Evolutionary conservation across 768 basidiomycete species (phyloP), one percentile per base, ranked within the genome.

Genomic region (Mycena metata): DNA sequence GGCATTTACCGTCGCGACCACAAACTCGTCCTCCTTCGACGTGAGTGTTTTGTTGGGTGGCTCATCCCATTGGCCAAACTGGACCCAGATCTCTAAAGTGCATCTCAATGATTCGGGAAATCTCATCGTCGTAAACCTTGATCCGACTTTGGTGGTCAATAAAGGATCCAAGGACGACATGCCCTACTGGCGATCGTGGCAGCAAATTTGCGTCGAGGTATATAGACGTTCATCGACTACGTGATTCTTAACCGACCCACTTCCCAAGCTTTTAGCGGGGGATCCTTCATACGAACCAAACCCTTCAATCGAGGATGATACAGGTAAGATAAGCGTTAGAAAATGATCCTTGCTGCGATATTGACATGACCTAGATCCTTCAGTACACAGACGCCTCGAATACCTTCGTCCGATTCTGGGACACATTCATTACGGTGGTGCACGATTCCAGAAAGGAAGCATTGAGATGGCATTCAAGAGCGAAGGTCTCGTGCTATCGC

Each of bases 151-250:
- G 33, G 41, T 35, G 19, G 61, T 15, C 3, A 62, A 63, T 3
- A 24, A 57, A 50, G 46, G 33, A 42, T 58, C 67, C 42, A 58
- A 57, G n/a, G 33, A 69, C 17, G 60, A 64, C n/a, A 64, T 69
- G 61, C 56, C 49, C 8, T 21, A 64, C 43, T 69, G 67, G 67
- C 33, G 56, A 35, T 59, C 62, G 26, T 69, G 67, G 67, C 67
- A 69, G 35, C 56, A 57, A 43, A 69, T 69, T 21, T 69, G 55
- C n/a, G 52, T 69, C 19, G 62, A 69, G 61, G 67, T 69, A 62
- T 51, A 11, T 21, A 9, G 5, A 8, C 17, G 33, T 4, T 12
- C 10, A 16, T 7, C 21, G 19, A 17, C 5, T 30, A 8, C 17
- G 17, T 24, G n/a, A 17, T n/a, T 5, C 24, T 13, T 12, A 21